Evolutionary conservation across 768 basidiomycete genomes (phyloP).

Genomic region (Amanita jacksonii): DNA sequence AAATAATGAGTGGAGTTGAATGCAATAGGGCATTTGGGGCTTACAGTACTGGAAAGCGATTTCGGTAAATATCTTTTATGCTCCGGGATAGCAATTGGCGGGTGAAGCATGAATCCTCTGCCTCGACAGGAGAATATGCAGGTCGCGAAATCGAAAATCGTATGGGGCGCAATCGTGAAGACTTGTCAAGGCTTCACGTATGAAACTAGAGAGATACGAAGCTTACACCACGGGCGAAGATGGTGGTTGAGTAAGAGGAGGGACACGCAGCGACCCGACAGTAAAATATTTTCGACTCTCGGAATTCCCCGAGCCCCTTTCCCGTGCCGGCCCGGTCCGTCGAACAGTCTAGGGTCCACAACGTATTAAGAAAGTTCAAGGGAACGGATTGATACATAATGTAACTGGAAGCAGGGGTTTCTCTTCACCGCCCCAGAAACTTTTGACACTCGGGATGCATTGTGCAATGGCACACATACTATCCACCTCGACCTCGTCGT

Average conservation of each 20-base stretch:
- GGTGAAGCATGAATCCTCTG: conserved; percentile 93
- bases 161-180: conserved; percentile 60
- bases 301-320: background rate
- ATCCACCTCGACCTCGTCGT: conserved; percentile 20
- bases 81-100: conserved; percentile 65
- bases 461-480: conserved; percentile 22
- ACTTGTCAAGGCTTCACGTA: background rate
- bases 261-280: background rate
- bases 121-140: conserved; percentile 51
- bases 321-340: conserved; percentile 6
- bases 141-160: conserved; percentile 28
- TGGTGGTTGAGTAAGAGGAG: conserved; percentile 7
- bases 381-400: conserved; percentile 1
- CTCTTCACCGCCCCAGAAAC: conserved; percentile 23
- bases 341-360: background rate
- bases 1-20: background rate
- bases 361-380: background rate
- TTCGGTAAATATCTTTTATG: conserved; percentile 48
- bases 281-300: background rate
- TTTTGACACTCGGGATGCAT: conserved; percentile 25
- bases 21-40: conserved; percentile 12
- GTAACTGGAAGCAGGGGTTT: conserved; percentile 1
- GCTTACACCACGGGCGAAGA: conserved; percentile 4
- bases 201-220: background rate
- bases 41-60: conserved; percentile 45